phyloP scores from a whole-genome alignment of 208 protist genomes.

The Acanthamoeba culbertsoni region DNA sequence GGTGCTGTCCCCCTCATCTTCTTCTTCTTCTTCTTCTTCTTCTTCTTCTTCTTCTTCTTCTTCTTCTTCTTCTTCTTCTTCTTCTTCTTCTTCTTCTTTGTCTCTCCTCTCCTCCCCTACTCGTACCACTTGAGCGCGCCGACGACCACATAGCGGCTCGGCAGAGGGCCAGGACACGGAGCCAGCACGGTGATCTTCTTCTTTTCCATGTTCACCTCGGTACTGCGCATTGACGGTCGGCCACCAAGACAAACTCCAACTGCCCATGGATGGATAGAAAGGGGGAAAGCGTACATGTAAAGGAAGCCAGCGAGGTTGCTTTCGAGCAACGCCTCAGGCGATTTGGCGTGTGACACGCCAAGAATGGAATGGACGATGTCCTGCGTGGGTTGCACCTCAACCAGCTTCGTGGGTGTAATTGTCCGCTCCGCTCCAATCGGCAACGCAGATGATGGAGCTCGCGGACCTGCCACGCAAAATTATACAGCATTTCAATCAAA shows the following conservation, averaged over 20 bases:
- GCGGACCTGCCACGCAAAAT: neutral
- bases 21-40: no score
- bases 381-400: conserved; percentile 53
- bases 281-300: conserved; percentile 56
- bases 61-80: no score
- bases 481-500: neutral
- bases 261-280: neutral
- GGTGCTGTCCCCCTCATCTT: no score
- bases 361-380: conserved; percentile 70
- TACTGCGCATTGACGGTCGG: no score
- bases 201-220: conserved; percentile 67
- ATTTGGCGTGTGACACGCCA: conserved; percentile 67
- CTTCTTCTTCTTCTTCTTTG: neutral
- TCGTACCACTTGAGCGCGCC: conserved; percentile 71
- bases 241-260: neutral
- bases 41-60: no score
- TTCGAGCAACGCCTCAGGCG: conserved; percentile 50
- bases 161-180: conserved; percentile 64
- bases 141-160: conserved; percentile 57
- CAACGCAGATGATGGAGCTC: conserved; percentile 64
- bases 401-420: conserved; percentile 57
- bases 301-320: conserved; percentile 74
- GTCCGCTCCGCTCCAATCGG: conserved; percentile 62
- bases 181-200: conserved; percentile 66
- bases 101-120: neutral